Evolutionary conservation across 2,329 filamentous ascomycete species (phyloP).

Genomic region (Hypoxylon sp.): DNA sequence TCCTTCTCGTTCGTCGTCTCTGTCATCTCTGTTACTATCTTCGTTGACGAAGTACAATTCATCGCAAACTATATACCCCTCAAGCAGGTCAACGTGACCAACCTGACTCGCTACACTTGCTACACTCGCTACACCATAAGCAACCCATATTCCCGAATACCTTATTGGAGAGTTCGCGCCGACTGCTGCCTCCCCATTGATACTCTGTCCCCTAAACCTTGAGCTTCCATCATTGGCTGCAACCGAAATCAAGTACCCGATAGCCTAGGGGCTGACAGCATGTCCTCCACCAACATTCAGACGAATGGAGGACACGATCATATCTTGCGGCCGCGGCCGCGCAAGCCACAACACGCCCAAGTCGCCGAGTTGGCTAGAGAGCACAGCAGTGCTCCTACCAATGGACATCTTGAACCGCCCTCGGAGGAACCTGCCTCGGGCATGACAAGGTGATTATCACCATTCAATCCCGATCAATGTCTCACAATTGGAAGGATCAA

Average conservation of each 20-base stretch:
- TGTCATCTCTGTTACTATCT: constrained; percentile 17
- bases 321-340: constrained; percentile 63
- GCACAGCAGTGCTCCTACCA: constrained; percentile 56
- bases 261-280: constrained; percentile 20
- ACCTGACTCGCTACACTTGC: constrained; percentile 27
- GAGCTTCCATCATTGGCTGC: constrained; percentile 11
- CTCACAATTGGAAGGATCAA: constrained; percentile 8
- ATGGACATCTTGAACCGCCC: constrained; percentile 54
- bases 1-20: constrained; percentile 1
- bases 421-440: constrained; percentile 57
- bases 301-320: constrained; percentile 55
- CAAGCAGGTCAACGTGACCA: background rate
- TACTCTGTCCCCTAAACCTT: constrained; percentile 14
- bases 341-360: constrained; percentile 64
- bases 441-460: constrained; percentile 59
- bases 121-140: constrained; percentile 24
- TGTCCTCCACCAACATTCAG: constrained; percentile 49
- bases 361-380: constrained; percentile 61
- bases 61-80: constrained; percentile 4
- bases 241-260: constrained; percentile 1
- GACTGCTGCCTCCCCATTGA: constrained; percentile 23
- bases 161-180: constrained; percentile 24
- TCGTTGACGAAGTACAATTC: constrained; percentile 38
- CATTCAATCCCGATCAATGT: background rate
- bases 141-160: constrained; percentile 18